A percentile compares a stretch with the other conserved stretches of the same genome.
phyloP scores from a whole-genome alignment of 2,329 filamentous ascomycete species.

The Exophiala aquamarina region DNA sequence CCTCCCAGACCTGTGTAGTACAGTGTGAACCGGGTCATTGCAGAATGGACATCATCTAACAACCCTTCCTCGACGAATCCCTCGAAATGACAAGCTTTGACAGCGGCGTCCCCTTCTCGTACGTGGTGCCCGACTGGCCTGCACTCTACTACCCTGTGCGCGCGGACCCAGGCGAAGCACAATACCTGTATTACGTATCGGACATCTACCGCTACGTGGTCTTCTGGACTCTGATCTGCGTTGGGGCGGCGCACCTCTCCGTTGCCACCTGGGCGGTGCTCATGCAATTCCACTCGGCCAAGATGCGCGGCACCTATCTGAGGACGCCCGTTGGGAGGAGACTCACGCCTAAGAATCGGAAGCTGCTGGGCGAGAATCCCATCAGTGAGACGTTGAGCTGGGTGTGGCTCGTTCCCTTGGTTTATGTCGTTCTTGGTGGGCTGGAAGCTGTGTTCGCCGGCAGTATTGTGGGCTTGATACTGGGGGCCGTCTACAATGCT shows the following conservation, averaged over 20 bases:
- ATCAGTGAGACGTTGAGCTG: constrained; percentile 26
- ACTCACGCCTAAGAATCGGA: constrained; percentile 25
- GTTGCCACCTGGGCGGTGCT: constrained; percentile 70
- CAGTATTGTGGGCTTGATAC: constrained; percentile 73
- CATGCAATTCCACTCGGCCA: constrained; percentile 53
- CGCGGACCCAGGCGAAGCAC: constrained; percentile 54
- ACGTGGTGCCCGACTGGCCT: constrained; percentile 72
- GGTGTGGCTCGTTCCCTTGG: constrained; percentile 70
- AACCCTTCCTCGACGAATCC: too few relatives aligned
- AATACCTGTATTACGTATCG: constrained; percentile 69
- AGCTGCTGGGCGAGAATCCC: constrained; percentile 24
- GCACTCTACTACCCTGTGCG: constrained; percentile 75
- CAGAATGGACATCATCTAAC: too few relatives aligned
- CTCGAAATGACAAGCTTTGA: constrained; percentile 20
- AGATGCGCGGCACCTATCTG: constrained; percentile 19
- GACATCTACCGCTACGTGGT: constrained; percentile 89
- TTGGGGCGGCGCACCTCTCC: constrained; percentile 70
- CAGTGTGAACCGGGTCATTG: too few relatives aligned
- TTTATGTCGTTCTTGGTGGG: constrained; percentile 71
- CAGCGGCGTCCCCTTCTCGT: constrained; percentile 37
- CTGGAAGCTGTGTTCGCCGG: constrained; percentile 77
- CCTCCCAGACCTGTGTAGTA: too few relatives aligned
- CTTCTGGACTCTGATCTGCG: constrained; percentile 81
- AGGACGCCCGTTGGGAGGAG: constrained; percentile 13
- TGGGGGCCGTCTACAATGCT: constrained; percentile 76